A percentile compares a stretch with the other conserved stretches of the same genome.
phyloP scores from a whole-genome alignment of 352 stramenopile species.

The Peronosclerospora sorghi region DNA sequence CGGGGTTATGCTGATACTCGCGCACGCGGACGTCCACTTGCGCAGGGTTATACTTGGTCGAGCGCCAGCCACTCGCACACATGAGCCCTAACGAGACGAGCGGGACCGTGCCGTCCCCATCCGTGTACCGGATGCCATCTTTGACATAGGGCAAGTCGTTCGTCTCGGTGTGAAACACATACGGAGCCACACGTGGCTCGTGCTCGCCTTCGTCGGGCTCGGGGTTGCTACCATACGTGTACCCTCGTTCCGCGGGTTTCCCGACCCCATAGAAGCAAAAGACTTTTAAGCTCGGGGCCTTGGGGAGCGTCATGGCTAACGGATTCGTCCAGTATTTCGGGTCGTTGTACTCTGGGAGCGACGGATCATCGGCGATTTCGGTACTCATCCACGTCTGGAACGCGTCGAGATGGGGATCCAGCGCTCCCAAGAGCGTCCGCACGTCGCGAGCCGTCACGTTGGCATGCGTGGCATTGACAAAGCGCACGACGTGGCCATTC shows the following conservation, averaged over 20 bases:
- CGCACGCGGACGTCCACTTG: slow-evolving; percentile 78
- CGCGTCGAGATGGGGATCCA: slow-evolving; percentile 37
- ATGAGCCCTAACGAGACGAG: slow-evolving; percentile 92
- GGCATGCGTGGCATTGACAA: slow-evolving; percentile 32
- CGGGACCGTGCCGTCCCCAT: slow-evolving; percentile 90
- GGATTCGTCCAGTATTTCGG: slow-evolving; percentile 84
- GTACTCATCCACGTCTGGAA: slow-evolving; percentile 39
- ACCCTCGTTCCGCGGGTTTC: slow-evolving; percentile 80
- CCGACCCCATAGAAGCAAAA: slow-evolving; percentile 93
- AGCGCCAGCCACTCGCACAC: slow-evolving; percentile 83
- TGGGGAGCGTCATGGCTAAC: slow-evolving; percentile 72
- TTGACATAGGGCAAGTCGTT: slow-evolving; percentile 62
- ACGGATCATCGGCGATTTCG: slow-evolving; percentile 34
- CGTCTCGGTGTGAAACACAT: slow-evolving; percentile 49
- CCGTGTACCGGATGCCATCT: slow-evolving; percentile 71
- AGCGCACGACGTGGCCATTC: slow-evolving; percentile 42
- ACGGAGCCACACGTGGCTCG: slow-evolving; percentile 42
- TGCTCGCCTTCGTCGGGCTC: slow-evolving; percentile 25
- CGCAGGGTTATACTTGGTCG: slow-evolving; percentile 77
- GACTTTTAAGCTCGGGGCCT: slow-evolving; percentile 87
- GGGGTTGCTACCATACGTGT: slow-evolving; percentile 55
- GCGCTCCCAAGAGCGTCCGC: slow-evolving; percentile 29
- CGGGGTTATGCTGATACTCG: slow-evolving; percentile 63
- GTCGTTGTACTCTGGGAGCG: slow-evolving; percentile 36
- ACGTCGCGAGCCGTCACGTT: slow-evolving; percentile 49